Conservation (phyloP, 805 yeast species). For the Saccharomycopsis sp. region DNA sequence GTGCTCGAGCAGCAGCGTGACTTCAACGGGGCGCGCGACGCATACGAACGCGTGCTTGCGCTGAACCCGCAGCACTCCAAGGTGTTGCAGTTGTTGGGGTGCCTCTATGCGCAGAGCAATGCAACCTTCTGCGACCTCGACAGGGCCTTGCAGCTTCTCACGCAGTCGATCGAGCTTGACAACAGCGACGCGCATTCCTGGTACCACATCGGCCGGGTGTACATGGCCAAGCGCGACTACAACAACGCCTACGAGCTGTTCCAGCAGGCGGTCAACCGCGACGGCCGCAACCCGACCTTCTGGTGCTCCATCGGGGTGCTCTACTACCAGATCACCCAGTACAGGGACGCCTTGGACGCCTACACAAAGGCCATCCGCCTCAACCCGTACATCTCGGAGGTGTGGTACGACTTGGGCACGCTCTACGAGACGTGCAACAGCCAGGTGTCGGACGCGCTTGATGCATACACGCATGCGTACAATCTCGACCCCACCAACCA, state of each 20-base stretch:
- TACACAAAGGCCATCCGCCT: conserved; percentile 93
- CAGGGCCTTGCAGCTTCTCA: conserved; percentile 70
- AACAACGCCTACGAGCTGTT: conserved; percentile 96
- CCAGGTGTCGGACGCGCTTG: conserved; percentile 90
- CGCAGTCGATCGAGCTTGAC: conserved; percentile 86
- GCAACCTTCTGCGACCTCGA: conserved; percentile 72
- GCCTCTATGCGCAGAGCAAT: conserved; percentile 76
- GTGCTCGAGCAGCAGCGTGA: conserved; percentile 92
- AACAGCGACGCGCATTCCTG: conserved; percentile 91
- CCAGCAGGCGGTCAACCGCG: conserved; percentile 97
- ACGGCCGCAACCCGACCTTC: conserved; percentile 94
- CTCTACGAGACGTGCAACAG: conserved; percentile 95
- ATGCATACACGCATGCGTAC: conserved; percentile 95
- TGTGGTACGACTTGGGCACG: conserved; percentile 98
- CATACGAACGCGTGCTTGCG: conserved; percentile 85
- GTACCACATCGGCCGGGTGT: conserved; percentile 95
- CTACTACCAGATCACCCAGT: conserved; percentile 93
- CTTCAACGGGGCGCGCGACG: conserved; percentile 87
- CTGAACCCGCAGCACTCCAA: conserved; percentile 93
- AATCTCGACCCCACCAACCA: conserved; percentile 91
- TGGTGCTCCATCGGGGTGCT: conserved; percentile 96
- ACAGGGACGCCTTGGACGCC: conserved; percentile 94
- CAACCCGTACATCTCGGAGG: conserved; percentile 94
- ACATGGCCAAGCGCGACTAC: conserved; percentile 93
- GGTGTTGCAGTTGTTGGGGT: conserved; percentile 92